Evolutionary conservation across 1,284 basidiomycete genomes (phyloP).

Genomic region (Fomitopsis betulina): DNA sequence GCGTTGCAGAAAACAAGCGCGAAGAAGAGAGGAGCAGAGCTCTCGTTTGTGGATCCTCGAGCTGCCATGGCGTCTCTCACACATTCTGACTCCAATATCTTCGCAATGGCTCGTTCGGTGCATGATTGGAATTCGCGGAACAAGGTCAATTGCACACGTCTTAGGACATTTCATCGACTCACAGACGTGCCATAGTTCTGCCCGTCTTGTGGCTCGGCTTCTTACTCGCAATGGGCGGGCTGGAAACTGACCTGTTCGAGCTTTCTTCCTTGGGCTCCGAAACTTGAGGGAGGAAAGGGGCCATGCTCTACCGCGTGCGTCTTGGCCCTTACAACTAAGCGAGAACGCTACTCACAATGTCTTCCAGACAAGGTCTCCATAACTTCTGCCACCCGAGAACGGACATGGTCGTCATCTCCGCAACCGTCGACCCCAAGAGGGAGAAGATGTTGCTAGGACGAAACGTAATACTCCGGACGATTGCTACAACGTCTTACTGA

Average conservation of each 20-base stretch:
- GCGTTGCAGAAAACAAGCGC: slow-evolving; percentile 38
- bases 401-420: slow-evolving; percentile 91
- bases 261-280: slow-evolving; percentile 59
- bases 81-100: slow-evolving; percentile 62
- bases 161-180: background rate
- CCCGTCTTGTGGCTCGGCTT: slow-evolving; percentile 77
- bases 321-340: slow-evolving; percentile 2
- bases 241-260: slow-evolving; percentile 89
- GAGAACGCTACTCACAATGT: background rate
- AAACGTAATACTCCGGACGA: slow-evolving; percentile 39
- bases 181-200: slow-evolving; percentile 64
- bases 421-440: slow-evolving; percentile 72
- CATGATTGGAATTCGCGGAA: slow-evolving; percentile 89
- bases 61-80: slow-evolving; percentile 51
- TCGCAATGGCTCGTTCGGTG: slow-evolving; percentile 74
- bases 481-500: background rate
- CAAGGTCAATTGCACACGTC: slow-evolving; percentile 42
- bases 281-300: slow-evolving; percentile 51
- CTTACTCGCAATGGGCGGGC: slow-evolving; percentile 90
- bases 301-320: slow-evolving; percentile 67
- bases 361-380: slow-evolving; percentile 69
- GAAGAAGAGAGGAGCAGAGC: slow-evolving; percentile 32
- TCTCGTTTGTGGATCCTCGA: slow-evolving; percentile 70
- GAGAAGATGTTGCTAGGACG: slow-evolving; percentile 86
- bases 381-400: slow-evolving; percentile 87